Evolutionary conservation across 352 stramenopile species (phyloP).

Genomic region (Pythium diclinum): DNA sequence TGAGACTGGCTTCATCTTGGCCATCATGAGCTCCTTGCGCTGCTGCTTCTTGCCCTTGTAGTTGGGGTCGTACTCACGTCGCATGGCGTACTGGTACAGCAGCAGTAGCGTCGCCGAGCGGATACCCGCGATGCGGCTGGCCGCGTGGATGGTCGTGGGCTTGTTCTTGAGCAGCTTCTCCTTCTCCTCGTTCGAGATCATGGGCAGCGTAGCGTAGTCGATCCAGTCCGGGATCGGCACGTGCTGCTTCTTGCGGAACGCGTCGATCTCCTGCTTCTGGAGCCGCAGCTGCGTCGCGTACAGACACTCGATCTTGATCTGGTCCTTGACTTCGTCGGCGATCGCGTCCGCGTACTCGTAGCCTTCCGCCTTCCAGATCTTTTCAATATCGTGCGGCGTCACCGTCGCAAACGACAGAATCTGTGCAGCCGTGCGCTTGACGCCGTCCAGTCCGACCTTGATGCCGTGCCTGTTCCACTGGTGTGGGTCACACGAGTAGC

Average conservation of each 20-base stretch:
- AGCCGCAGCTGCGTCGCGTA: conserved; percentile 93
- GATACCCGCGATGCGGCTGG: conserved; percentile 92
- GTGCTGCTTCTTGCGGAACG: conserved; percentile 92
- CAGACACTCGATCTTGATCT: conserved; percentile 87
- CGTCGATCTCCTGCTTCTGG: conserved; percentile 96
- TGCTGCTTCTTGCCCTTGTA: conserved; percentile 29
- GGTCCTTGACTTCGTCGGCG: conserved; percentile 34
- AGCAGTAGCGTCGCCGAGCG: conserved; percentile 74
- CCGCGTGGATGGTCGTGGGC: conserved; percentile 93
- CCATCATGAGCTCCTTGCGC: conserved; percentile 9
- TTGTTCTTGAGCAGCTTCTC: conserved; percentile 88
- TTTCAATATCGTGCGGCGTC: conserved; percentile 50
- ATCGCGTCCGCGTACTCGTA: conserved; percentile 60
- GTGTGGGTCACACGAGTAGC: conserved; percentile 65
- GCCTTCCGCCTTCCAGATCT: conserved; percentile 45
- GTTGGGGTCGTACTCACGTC: conserved; percentile 26
- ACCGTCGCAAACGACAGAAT: conserved; percentile 70
- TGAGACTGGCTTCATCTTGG: conserved; percentile 8
- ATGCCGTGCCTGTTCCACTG: conserved; percentile 85
- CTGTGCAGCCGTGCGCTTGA: conserved; percentile 75
- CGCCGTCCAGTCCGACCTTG: conserved; percentile 70
- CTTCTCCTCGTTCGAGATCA: conserved; percentile 95
- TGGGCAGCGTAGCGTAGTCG: conserved; percentile 91
- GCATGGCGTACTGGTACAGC: conserved; percentile 71
- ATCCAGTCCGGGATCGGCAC: conserved; percentile 92